Base-by-base conservation (phyloP, 371 early-diverging fungal species). In the Mucor saturninus region DNA sequence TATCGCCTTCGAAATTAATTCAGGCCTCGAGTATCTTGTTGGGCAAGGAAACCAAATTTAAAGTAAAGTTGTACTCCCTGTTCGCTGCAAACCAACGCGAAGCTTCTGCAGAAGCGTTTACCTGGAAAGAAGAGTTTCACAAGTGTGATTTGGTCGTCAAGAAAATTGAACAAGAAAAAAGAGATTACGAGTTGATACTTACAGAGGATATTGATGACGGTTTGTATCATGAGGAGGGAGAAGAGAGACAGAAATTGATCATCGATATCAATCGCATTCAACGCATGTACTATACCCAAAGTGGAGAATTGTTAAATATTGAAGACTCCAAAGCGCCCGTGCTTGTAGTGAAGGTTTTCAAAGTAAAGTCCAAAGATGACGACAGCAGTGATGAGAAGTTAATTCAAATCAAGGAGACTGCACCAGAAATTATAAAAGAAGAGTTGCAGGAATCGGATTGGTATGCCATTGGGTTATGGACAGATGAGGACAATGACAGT, bases 121-220 rank as follows among this genome's bases (percentile, higher is more conserved):
- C 91, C 2, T 92, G 93, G 93, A 90, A 90, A 67, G 92, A 92
- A 65, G 90, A 93, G 49, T 85, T 79, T 54, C 80, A 71, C 10
- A 80, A 81, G 67, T 72, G 57, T 38, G 76, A 46, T 53, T 68
- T 77, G 62, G 73, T 31, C 26, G 52, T 60, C 26, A 55, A 39
- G 39, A 62, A 46, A 29, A 38, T 14, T 50, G 54, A 31, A 58
- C 35, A 45, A 15, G 56, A 38, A 13, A 51, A 63, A 26, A 61
- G 48, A 55, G 56, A 55, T 5, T 88, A 88, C 59, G 77, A 82
- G 29, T 62, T 92, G 53, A 50, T 73, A 0, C 56, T 91, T 3
- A 66, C 56, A 5, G 88, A 91, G 61, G 88, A 90, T 48, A 66
- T 84, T 4, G 71, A 91, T 56, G 93, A 91, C 57, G 91, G 90